Conservation (phyloP, 768 basidiomycete genomes). For the Mycena epipterygia region DNA sequence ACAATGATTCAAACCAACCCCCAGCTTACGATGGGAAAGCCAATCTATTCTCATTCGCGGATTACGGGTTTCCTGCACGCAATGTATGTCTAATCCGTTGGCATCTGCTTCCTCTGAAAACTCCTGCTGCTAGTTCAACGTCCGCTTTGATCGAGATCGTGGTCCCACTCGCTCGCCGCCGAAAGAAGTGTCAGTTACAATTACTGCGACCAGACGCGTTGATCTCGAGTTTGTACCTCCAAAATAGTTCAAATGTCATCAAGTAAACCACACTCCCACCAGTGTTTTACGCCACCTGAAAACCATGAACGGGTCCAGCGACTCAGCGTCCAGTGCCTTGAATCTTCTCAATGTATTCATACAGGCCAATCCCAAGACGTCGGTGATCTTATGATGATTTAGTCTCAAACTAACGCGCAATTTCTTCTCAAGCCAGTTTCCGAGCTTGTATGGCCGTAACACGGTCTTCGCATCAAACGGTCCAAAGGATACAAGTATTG, state of each 20-base stretch:
- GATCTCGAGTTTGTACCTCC: slow-evolving; percentile 2
- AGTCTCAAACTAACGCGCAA: background rate
- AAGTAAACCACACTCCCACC: background rate
- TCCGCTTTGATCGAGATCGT: slow-evolving; percentile 35
- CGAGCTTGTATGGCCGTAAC: background rate
- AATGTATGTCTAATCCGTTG: background rate
- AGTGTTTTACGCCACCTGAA: background rate
- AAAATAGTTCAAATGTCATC: background rate
- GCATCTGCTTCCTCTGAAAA: background rate
- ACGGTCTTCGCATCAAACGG: background rate
- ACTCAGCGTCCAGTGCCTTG: slow-evolving; percentile 13
- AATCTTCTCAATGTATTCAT: slow-evolving; percentile 53
- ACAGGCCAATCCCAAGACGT: slow-evolving; percentile 49
- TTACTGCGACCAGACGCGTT: background rate
- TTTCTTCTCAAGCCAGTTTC: background rate
- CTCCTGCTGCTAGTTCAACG: slow-evolving; percentile 16
- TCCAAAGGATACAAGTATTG: background rate
- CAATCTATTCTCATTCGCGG: slow-evolving; percentile 41
- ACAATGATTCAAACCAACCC: background rate
- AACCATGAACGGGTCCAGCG: background rate
- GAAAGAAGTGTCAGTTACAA: slow-evolving; percentile 7
- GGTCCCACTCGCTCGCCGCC: slow-evolving; percentile 34
- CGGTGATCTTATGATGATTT: background rate
- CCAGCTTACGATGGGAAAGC: slow-evolving; percentile 52
- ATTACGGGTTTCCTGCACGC: background rate